A percentile compares a stretch with the other conserved stretches of the same genome.
These are phyloP conservation scores for Myriosclerotinia curreyana DNA, from an alignment of 2,329 filamentous ascomycete species.

Conservation along the genomic window DNA sequence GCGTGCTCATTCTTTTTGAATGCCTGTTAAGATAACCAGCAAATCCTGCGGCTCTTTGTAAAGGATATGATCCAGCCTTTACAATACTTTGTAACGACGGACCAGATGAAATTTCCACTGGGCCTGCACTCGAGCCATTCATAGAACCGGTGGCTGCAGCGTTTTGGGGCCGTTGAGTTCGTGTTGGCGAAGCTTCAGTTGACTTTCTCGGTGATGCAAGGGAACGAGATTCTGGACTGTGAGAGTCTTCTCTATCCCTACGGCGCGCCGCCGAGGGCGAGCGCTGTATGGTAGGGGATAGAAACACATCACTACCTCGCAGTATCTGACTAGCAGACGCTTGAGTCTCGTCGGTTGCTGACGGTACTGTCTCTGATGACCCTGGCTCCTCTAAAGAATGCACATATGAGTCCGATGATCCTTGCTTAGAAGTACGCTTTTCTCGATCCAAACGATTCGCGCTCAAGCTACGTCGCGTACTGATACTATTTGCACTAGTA, in stretches of 20 bases:
- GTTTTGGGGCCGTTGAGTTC: slow-evolving; percentile 24
- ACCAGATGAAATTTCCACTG: slow-evolving; percentile 44
- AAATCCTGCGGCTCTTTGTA: slow-evolving; percentile 79
- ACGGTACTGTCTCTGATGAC: slow-evolving; percentile 66
- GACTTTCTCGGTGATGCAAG: slow-evolving; percentile 30
- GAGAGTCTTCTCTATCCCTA: slow-evolving; percentile 24
- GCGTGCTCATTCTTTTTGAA: slow-evolving; percentile 74
- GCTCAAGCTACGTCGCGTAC: slow-evolving; percentile 51
- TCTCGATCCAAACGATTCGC: slow-evolving; percentile 50
- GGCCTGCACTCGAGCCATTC: slow-evolving; percentile 27
- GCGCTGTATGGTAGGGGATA: slow-evolving; percentile 66
- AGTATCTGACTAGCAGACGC: slow-evolving; percentile 90
- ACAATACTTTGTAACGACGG: slow-evolving; percentile 57
- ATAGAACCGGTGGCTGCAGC: slow-evolving; percentile 33
- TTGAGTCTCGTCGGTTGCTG: slow-evolving; percentile 67
- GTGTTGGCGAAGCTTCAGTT: slow-evolving; percentile 21
- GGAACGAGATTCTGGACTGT: slow-evolving; percentile 25
- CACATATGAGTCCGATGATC: slow-evolving; percentile 71
- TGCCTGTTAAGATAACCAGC: slow-evolving; percentile 78
- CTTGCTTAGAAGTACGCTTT: slow-evolving; percentile 52
- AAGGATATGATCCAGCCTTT: slow-evolving; percentile 66
- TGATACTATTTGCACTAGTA: slow-evolving; percentile 49
- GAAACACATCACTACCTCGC: slow-evolving; percentile 82
- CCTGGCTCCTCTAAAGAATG: slow-evolving; percentile 72
- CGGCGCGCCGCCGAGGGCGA: slow-evolving; percentile 40